A percentile compares a stretch with the other conserved stretches of the same genome.
Evolutionary conservation across 371 early-diverging fungal species (phyloP).

Genomic region (Lichtheimia hyalospora): DNA sequence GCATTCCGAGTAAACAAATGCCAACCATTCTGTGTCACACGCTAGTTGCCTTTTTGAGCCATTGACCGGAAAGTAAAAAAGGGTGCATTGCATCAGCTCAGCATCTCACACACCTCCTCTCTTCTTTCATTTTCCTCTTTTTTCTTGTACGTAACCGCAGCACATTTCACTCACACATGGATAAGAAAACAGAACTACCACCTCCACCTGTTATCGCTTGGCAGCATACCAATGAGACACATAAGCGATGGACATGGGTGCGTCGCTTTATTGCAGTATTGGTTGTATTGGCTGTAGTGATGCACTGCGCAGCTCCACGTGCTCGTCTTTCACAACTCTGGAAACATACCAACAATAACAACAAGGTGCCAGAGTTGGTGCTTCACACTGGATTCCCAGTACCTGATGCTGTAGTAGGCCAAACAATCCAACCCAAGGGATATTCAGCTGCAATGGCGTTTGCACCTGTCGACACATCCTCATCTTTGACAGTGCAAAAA

Average conservation of each 20-base stretch:
- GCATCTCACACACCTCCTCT: constrained; percentile 5
- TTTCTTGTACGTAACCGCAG: neutral
- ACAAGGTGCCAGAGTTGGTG: constrained; percentile 16
- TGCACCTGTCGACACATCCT: constrained; percentile 17
- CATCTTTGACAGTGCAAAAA: neutral
- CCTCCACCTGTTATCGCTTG: constrained; percentile 1
- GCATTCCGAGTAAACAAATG: no score
- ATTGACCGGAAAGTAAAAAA: no score
- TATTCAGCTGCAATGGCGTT: constrained; percentile 36
- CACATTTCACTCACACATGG: neutral
- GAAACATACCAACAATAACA: constrained; percentile 2
- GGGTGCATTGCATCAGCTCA: no score
- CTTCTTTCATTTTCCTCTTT: constrained; percentile 10
- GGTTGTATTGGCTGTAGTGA: constrained; percentile 8
- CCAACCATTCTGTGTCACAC: no score
- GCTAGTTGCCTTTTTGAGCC: no score
- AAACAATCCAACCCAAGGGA: constrained; percentile 8
- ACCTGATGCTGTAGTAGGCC: constrained; percentile 22
- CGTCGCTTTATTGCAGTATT: constrained; percentile 27
- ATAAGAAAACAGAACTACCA: constrained; percentile 1
- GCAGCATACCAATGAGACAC: constrained; percentile 3
- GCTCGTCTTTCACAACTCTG: constrained; percentile 14
- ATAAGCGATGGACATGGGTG: constrained; percentile 28
- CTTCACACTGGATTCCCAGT: constrained; percentile 42
- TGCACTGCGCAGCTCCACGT: constrained; percentile 13